Conservation (phyloP, 768 basidiomycete genomes). For the Trametes cinnabarina region DNA sequence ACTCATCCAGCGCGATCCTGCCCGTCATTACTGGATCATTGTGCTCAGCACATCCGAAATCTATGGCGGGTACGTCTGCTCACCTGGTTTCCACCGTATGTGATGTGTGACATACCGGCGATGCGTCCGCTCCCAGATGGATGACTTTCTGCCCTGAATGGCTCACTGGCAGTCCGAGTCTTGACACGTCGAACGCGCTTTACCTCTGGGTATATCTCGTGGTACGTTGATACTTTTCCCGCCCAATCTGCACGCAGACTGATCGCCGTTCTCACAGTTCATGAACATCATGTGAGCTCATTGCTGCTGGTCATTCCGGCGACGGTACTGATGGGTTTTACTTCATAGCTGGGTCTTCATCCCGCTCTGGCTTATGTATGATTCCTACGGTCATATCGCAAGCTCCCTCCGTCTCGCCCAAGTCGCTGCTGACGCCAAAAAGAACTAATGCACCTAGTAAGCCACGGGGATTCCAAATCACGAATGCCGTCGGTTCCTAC, state of each 20-base stretch:
- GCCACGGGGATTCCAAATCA: neutral
- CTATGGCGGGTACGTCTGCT: constrained; percentile 58
- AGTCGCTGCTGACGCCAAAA: constrained; percentile 20
- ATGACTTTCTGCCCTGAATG: constrained; percentile 92
- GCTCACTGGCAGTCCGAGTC: constrained; percentile 69
- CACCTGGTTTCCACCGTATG: neutral
- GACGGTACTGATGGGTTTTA: neutral
- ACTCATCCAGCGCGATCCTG: constrained; percentile 61
- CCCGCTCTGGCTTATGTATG: constrained; percentile 72
- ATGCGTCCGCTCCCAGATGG: constrained; percentile 43
- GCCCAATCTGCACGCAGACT: neutral
- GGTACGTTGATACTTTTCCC: constrained; percentile 46
- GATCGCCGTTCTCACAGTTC: constrained; percentile 44
- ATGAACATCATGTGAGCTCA: constrained; percentile 75
- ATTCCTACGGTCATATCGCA: constrained; percentile 74
- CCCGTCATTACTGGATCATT: constrained; percentile 77
- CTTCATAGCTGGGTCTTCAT: constrained; percentile 70
- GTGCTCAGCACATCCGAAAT: constrained; percentile 74
- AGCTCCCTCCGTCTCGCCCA: constrained; percentile 47
- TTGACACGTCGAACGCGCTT: constrained; percentile 68
- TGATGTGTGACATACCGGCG: neutral
- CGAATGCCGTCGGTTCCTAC: too few relatives aligned
- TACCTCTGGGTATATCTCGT: constrained; percentile 80
- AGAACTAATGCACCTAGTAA: constrained; percentile 9
- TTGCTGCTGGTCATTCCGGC: neutral